phyloP scores from a whole-genome alignment of 2,329 filamentous ascomycete species.

The Apiospora rasikravindrae region DNA sequence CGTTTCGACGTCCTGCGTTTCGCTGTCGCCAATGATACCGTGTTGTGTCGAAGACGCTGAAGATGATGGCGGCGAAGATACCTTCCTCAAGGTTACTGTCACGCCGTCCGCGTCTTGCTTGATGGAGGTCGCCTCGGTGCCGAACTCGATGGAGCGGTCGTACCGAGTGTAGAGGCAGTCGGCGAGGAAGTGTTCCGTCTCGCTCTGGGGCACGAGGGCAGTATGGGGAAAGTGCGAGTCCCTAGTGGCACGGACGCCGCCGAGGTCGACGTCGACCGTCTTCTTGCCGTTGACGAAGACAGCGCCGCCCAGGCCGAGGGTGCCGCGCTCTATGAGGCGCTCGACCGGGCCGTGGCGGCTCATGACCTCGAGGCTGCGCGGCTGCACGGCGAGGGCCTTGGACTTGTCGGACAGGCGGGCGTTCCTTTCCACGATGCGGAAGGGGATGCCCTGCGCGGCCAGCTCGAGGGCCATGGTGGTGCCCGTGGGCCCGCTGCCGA shows the following conservation, averaged over 20 bases:
- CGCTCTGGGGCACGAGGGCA: slow-evolving; percentile 77
- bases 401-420: slow-evolving; percentile 42
- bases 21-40: not conserved
- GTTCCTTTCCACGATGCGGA: slow-evolving; percentile 34
- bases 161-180: slow-evolving; percentile 24
- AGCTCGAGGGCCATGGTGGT: slow-evolving; percentile 33
- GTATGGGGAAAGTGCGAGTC: slow-evolving; percentile 93
- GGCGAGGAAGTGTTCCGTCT: slow-evolving; percentile 50
- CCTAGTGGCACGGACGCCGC: slow-evolving; percentile 73
- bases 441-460: slow-evolving; percentile 30
- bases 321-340: slow-evolving; percentile 44
- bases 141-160: slow-evolving; percentile 40
- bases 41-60: not conserved
- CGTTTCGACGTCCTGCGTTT: slow-evolving; percentile 25
- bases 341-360: slow-evolving; percentile 47
- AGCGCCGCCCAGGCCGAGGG: slow-evolving; percentile 47
- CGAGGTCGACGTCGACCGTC: slow-evolving; percentile 64
- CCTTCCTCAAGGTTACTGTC: slow-evolving; percentile 27
- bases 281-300: slow-evolving; percentile 29
- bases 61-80: not conserved
- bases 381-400: slow-evolving; percentile 52
- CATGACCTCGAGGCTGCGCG: slow-evolving; percentile 56
- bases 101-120: slow-evolving; percentile 32
- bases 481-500: slow-evolving; percentile 34
- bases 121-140: slow-evolving; percentile 28